Evolutionary conservation across 176 grass and related monocot species (phyloP).

Genomic region (Paspalum notatum): DNA sequence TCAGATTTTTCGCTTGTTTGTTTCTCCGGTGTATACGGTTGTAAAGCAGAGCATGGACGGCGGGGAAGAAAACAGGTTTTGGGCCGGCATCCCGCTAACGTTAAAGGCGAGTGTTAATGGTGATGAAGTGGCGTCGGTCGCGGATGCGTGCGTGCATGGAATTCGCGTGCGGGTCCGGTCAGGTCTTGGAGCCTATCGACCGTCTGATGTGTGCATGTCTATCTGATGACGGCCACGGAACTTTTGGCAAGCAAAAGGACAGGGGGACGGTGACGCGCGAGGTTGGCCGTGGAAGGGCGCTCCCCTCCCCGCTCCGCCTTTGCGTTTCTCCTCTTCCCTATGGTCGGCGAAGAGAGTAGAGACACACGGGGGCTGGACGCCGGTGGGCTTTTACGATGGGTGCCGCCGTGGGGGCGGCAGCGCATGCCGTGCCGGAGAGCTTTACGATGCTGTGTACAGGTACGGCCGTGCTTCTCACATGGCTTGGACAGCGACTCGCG

Average conservation of each 20-base stretch:
- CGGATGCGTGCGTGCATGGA: not conserved
- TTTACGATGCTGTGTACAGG: not conserved
- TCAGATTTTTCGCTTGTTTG: slow-evolving; percentile 13
- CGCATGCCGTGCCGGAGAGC: not conserved
- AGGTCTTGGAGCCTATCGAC: not conserved
- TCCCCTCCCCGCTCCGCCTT: not conserved
- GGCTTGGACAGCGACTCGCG: not conserved
- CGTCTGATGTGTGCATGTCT: not conserved
- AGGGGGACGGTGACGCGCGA: not conserved
- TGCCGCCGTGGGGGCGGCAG: too few relatives aligned
- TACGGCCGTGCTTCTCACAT: not conserved
- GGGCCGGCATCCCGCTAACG: not conserved
- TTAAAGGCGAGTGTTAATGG: not conserved
- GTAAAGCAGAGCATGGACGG: not conserved
- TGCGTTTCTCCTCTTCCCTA: not conserved
- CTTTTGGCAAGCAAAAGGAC: not conserved
- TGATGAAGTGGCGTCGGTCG: slow-evolving; percentile 3
- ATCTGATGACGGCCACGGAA: not conserved
- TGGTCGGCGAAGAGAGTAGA: not conserved
- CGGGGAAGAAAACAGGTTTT: not conserved
- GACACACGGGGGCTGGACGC: too few relatives aligned
- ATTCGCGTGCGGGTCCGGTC: not conserved
- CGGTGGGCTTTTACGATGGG: too few relatives aligned
- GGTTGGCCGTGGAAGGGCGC: not conserved
- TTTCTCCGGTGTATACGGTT: not conserved